Percentiles rank a stretch among this genome's conserved stretches.
Conservation (phyloP, 768 basidiomycete genomes). For the Mycena kentingensis region DNA sequence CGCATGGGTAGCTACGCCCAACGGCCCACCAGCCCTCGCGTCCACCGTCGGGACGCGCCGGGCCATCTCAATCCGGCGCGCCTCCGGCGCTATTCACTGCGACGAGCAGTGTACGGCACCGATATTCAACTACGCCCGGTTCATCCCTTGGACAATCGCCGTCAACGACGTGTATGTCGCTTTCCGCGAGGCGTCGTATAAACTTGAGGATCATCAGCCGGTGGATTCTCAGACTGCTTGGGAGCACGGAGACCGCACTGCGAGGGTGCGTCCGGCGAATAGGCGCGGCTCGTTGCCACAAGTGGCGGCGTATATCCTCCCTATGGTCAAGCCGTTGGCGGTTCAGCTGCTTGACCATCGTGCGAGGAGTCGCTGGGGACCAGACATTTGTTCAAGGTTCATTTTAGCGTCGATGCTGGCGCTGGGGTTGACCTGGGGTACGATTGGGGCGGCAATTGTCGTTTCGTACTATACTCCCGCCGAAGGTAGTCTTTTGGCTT, state of each 20-base stretch:
- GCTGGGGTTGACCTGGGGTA: slow-evolving; percentile 25
- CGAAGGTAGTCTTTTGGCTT: slow-evolving; percentile 6
- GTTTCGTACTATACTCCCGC: slow-evolving; percentile 26
- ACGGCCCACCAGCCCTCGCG: slow-evolving; percentile 12
- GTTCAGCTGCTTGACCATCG: too few relatives aligned
- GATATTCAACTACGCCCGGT: slow-evolving; percentile 35
- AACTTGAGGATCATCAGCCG: slow-evolving; percentile 17
- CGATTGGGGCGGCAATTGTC: slow-evolving; percentile 25
- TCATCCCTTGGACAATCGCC: slow-evolving; percentile 31
- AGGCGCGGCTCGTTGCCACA: slow-evolving; percentile 14
- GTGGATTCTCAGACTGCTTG: slow-evolving; percentile 23
- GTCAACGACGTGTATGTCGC: slow-evolving; percentile 28
- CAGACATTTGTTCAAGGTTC: slow-evolving; percentile 21
- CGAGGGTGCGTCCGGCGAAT: slow-evolving; percentile 4
- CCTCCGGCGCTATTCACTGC: slow-evolving; percentile 14
- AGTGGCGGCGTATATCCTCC: slow-evolving; percentile 16
- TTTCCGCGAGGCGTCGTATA: slow-evolving; percentile 27
- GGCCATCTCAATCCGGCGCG: slow-evolving; percentile 24
- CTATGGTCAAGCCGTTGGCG: too few relatives aligned
- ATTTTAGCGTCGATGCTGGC: slow-evolving; percentile 23
- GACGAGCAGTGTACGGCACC: slow-evolving; percentile 30
- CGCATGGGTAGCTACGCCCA: slow-evolving; percentile 30
- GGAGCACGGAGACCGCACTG: slow-evolving; percentile 19
- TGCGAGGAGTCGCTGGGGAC: slow-evolving; percentile 19
- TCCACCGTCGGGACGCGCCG: slow-evolving; percentile 16